phyloP scores from a whole-genome alignment of 2,329 filamentous ascomycete genomes.

The Eutypa lata region DNA sequence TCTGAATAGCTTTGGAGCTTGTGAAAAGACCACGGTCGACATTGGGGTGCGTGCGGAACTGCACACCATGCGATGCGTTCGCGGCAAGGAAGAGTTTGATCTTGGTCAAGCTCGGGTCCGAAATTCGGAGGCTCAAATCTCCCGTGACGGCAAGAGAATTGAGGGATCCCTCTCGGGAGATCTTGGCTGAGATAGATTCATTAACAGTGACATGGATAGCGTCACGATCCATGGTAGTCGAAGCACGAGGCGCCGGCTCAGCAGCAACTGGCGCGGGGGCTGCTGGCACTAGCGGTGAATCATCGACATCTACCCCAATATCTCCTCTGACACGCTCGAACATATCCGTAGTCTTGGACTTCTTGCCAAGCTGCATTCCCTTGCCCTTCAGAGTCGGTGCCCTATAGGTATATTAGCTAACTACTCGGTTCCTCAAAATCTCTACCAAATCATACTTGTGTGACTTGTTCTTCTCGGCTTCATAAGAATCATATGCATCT shows the following conservation, averaged over 20 bases:
- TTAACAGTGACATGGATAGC: conserved; percentile 84
- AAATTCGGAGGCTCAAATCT: conserved; percentile 86
- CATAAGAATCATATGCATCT: conserved; percentile 89
- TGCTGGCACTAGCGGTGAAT: conserved; percentile 64
- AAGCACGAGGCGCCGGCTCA: conserved; percentile 53
- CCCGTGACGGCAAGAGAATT: conserved; percentile 88
- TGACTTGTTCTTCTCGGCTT: conserved; percentile 94
- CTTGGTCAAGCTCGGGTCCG: conserved; percentile 85
- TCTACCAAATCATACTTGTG: conserved; percentile 59
- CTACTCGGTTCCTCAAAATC: conserved; percentile 1
- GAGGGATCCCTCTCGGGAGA: conserved; percentile 83
- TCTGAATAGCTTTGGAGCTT: conserved; percentile 78
- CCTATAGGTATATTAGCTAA: conserved; percentile 36
- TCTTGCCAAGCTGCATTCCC: conserved; percentile 99
- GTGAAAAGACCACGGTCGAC: conserved; percentile 89
- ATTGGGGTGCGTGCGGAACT: conserved; percentile 95
- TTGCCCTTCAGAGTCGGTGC: conserved; percentile 77
- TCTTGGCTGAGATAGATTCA: conserved; percentile 84
- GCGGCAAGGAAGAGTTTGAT: conserved; percentile 80
- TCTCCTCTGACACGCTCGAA: conserved; percentile 94
- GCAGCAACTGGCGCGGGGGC: conserved; percentile 49
- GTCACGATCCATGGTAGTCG: conserved; percentile 72
- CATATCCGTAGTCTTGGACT: conserved; percentile 96
- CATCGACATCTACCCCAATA: conserved; percentile 81
- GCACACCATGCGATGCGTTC: conserved; percentile 75